A percentile compares a stretch with the other conserved stretches of the same genome.
These are phyloP conservation scores for Colletotrichum abscissum DNA, from an alignment of 2,329 filamentous ascomycete species.

Conservation along the genomic window DNA sequence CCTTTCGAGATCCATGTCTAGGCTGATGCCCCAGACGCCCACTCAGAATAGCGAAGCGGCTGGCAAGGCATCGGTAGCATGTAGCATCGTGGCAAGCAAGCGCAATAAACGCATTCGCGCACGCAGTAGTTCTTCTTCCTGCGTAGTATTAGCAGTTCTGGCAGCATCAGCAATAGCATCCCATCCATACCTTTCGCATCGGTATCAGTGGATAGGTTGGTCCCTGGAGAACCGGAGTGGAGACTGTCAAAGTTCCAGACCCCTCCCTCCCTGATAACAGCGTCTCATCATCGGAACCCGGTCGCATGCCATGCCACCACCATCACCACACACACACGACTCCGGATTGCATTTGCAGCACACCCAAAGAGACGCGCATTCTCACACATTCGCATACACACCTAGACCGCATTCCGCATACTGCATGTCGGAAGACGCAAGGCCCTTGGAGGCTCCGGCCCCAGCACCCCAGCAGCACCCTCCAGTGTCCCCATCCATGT, in stretches of 20 bases:
- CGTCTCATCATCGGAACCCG: conserved; percentile 33
- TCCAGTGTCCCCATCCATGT: not conserved
- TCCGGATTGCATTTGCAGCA: not conserved
- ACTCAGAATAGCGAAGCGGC: not conserved
- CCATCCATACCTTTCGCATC: not conserved
- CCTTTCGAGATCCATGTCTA: not conserved
- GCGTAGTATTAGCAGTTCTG: not conserved
- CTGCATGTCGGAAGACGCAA: conserved; percentile 23
- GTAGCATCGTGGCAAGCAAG: not conserved
- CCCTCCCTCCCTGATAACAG: conserved; percentile 23
- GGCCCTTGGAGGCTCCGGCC: not conserved
- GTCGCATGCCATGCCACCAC: conserved; percentile 5
- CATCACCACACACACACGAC: not conserved
- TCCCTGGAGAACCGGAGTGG: not conserved
- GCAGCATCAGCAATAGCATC: not conserved
- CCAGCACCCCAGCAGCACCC: not conserved
- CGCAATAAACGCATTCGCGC: not conserved
- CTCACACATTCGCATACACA: conserved; percentile 30
- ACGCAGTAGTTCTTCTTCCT: not conserved
- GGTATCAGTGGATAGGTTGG: not conserved
- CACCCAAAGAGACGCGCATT: conserved; percentile 3
- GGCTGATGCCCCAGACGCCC: not conserved
- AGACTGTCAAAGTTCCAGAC: not conserved
- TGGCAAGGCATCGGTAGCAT: not conserved
- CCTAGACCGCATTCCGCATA: conserved; percentile 34